Conservation (phyloP, 257 asterid genomes). For the Solanum corneliomulleri region DNA sequence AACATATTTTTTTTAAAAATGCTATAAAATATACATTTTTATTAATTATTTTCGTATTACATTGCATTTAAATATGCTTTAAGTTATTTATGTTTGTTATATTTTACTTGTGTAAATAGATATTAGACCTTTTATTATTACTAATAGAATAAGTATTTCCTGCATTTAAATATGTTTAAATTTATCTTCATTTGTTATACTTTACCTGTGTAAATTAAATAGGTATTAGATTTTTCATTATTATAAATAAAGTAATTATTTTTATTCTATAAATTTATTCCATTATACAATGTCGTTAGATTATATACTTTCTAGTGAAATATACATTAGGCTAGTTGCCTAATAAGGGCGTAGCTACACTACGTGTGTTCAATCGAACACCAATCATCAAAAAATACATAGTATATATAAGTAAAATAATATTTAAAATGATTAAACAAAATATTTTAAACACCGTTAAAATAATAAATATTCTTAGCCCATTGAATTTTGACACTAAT, state of each 20-base stretch:
- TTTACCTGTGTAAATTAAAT: too few relatives aligned
- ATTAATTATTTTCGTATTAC: too few relatives aligned
- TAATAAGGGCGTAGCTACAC: too few relatives aligned
- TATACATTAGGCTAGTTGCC: neutral
- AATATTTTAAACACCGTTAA: too few relatives aligned
- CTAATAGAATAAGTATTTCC: neutral
- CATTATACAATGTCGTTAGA: neutral
- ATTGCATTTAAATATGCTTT: neutral
- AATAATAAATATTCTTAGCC: too few relatives aligned
- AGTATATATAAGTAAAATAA: accelerated
- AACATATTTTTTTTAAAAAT: neutral
- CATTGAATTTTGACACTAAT: too few relatives aligned
- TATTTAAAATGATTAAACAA: too few relatives aligned
- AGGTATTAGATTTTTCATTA: neutral
- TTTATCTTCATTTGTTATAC: too few relatives aligned
- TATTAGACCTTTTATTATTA: too few relatives aligned
- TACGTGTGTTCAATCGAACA: accelerated
- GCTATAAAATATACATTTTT: too few relatives aligned
- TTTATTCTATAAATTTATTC: neutral
- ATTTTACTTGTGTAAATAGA: neutral
- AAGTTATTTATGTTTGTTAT: neutral
- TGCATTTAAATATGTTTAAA: too few relatives aligned
- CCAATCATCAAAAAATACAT: accelerated
- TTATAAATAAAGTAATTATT: too few relatives aligned
- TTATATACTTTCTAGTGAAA: neutral